Evolutionary conservation across 1,139 yeast species (phyloP).

Genomic region (Suhomyces bribrorum): DNA sequence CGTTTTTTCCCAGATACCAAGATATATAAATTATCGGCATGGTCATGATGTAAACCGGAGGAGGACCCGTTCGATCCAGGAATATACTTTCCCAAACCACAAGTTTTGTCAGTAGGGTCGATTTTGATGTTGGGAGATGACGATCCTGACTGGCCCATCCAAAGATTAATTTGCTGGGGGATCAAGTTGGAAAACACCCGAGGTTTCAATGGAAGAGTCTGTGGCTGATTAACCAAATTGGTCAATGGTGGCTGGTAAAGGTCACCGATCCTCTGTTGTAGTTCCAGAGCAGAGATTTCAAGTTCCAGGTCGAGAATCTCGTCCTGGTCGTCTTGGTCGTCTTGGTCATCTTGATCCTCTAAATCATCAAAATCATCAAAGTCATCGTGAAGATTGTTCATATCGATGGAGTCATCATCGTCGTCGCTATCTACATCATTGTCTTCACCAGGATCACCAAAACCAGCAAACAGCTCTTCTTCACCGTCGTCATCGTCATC

Average conservation of each 20-base stretch:
- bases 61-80: constrained; percentile 57
- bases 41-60: constrained; percentile 81
- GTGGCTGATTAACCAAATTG: constrained; percentile 27
- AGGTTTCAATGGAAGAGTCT: constrained; percentile 44
- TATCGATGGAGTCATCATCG: constrained; percentile 36
- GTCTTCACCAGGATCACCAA: too few species aligned
- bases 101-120: constrained; percentile 11
- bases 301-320: constrained; percentile 9
- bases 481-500: constrained; percentile 7
- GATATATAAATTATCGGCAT: constrained; percentile 71
- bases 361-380: constrained; percentile 50
- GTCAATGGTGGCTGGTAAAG: constrained; percentile 66
- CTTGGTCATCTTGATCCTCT: constrained; percentile 7
- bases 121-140: constrained; percentile 7
- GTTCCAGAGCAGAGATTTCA: constrained; percentile 12
- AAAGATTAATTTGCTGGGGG: constrained; percentile 72
- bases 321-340: constrained; percentile 8
- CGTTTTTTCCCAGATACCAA: constrained; percentile 62
- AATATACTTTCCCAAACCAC: constrained; percentile 52
- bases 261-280: constrained; percentile 33
- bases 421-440: constrained; percentile 11
- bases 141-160: constrained; percentile 53
- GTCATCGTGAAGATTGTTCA: constrained; percentile 52
- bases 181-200: constrained; percentile 40
- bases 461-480: too few species aligned